Evolutionary conservation across 1,284 basidiomycete species (phyloP).

Genomic region (Rhizoctonia solani): DNA sequence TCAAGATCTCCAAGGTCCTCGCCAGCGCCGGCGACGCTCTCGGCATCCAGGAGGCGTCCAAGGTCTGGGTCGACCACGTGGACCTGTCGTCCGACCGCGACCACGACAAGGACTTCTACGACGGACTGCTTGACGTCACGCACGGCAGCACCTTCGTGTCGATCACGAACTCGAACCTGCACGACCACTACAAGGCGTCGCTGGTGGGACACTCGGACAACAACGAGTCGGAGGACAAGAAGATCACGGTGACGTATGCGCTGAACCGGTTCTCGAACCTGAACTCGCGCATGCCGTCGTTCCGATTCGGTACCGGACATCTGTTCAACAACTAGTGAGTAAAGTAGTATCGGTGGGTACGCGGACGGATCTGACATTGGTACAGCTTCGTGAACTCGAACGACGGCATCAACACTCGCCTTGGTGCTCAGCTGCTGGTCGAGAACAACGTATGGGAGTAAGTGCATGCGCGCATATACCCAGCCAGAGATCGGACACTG

Average conservation of each 20-base stretch:
- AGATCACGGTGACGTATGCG: conserved; percentile 12
- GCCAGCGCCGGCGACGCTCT: conserved; percentile 52
- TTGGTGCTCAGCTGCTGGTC: conserved; percentile 47
- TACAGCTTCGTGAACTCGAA: conserved; percentile 54
- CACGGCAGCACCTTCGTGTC: conserved; percentile 52
- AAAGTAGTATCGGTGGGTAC: too few species aligned
- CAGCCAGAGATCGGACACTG: too few species aligned
- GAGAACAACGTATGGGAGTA: conserved; percentile 52
- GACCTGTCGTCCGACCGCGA: conserved; percentile 51
- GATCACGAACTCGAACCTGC: conserved; percentile 50
- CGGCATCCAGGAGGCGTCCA: conserved; percentile 50
- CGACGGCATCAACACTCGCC: conserved; percentile 57
- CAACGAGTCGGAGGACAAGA: too few species aligned
- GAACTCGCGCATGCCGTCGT: conserved; percentile 41
- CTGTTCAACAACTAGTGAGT: conserved; percentile 18
- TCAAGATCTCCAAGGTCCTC: too few species aligned
- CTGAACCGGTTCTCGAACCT: conserved; percentile 40
- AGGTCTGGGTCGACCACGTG: conserved; percentile 55
- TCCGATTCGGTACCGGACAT: conserved; percentile 45
- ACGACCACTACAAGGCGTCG: conserved; percentile 52
- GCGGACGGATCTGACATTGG: conserved; percentile 44
- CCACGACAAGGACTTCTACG: conserved; percentile 49
- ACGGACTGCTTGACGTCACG: conserved; percentile 40
- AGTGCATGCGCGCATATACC: neutral
- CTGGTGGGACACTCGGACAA: conserved; percentile 54